phyloP scores from a whole-genome alignment of 306 rosid genomes.

The Biancaea sappan region DNA sequence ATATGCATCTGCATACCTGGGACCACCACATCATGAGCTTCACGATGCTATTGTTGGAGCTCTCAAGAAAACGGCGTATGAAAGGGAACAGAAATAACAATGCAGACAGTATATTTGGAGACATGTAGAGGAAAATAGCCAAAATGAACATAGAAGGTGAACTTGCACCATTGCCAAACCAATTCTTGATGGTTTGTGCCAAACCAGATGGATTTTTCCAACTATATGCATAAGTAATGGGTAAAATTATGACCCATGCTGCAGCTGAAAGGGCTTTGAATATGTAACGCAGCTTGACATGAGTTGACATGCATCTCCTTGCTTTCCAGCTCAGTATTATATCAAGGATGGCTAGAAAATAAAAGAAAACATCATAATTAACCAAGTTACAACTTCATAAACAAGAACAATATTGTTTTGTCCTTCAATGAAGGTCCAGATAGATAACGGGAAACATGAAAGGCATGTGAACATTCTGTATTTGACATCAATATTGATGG shows the following conservation, averaged over 20 bases:
- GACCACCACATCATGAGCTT: constrained; percentile 97
- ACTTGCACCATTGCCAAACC: constrained; percentile 86
- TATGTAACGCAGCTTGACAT: constrained; percentile 82
- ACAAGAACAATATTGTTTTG: constrained; percentile 25
- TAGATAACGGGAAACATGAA: neutral
- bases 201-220: constrained; percentile 86
- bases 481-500: neutral
- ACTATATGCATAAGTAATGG: constrained; percentile 86
- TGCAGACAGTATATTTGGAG: constrained; percentile 87
- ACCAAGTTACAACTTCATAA: constrained; percentile 26
- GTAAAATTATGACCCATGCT: constrained; percentile 87
- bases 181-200: constrained; percentile 76
- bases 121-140: constrained; percentile 77
- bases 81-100: constrained; percentile 79
- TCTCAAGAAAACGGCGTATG: constrained; percentile 78
- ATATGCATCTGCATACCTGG: constrained; percentile 62
- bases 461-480: neutral
- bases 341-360: constrained; percentile 79
- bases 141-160: constrained; percentile 93
- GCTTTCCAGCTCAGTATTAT: constrained; percentile 88
- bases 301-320: constrained; percentile 71
- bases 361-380: constrained; percentile 33
- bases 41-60: constrained; percentile 58
- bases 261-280: constrained; percentile 71
- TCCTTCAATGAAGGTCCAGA: constrained; percentile 19